Evolutionary conservation across 179 eudicot species (phyloP).

Genomic region (Carnegiea gigantea): DNA sequence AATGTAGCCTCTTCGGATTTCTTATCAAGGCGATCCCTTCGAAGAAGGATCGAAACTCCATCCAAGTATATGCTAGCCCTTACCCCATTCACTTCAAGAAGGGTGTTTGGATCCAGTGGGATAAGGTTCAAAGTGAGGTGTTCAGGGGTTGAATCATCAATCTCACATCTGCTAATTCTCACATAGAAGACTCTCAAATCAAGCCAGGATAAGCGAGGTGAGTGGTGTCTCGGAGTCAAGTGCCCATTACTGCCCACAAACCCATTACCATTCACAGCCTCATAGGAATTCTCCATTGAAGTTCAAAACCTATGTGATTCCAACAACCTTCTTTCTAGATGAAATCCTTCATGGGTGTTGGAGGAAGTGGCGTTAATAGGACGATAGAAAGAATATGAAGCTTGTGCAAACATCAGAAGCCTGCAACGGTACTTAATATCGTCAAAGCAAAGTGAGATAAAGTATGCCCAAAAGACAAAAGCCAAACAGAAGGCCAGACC

Average conservation of each 20-base stretch:
- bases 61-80: slow-evolving; percentile 67
- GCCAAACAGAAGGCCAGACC: neutral
- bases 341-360: slow-evolving; percentile 9
- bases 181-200: slow-evolving; percentile 83
- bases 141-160: slow-evolving; percentile 70
- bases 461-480: slow-evolving; percentile 1
- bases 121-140: slow-evolving; percentile 67
- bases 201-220: slow-evolving; percentile 59
- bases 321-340: neutral
- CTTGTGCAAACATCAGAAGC: slow-evolving; percentile 30
- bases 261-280: slow-evolving; percentile 41
- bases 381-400: slow-evolving; percentile 23
- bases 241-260: slow-evolving; percentile 48
- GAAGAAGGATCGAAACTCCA: slow-evolving; percentile 56
- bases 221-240: slow-evolving; percentile 35
- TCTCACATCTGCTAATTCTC: slow-evolving; percentile 55
- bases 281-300: slow-evolving; percentile 37
- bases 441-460: slow-evolving; percentile 14
- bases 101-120: slow-evolving; percentile 67
- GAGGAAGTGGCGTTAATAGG: slow-evolving; percentile 21
- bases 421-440: slow-evolving; percentile 15
- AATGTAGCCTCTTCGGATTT: slow-evolving; percentile 79
- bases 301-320: slow-evolving; percentile 22
- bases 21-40: slow-evolving; percentile 72
- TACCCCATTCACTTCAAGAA: slow-evolving; percentile 73